Percentiles rank a stretch among this genome's conserved stretches.
Conservation (phyloP, 1,284 basidiomycete genomes). For the Tylopilus orsonianus region DNA sequence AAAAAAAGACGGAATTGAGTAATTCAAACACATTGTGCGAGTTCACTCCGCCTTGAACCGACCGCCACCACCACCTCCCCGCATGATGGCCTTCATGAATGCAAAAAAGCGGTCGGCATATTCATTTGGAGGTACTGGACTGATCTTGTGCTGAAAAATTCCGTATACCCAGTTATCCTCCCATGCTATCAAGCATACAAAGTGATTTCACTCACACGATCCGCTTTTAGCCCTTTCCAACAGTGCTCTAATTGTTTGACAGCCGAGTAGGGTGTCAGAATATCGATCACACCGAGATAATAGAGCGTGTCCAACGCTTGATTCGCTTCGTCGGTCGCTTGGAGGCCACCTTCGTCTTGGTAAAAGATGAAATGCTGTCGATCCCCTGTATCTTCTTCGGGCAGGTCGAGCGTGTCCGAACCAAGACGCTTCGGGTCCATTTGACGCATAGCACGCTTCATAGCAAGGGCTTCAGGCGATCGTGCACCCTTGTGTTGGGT, state of each 20-base stretch:
- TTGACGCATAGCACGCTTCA: conserved; percentile 82
- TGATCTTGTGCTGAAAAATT: conserved; percentile 80
- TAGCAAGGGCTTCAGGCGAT: conserved; percentile 75
- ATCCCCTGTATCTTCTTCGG: conserved; percentile 70
- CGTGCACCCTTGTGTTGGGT: conserved; percentile 54
- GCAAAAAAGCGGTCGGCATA: conserved; percentile 86
- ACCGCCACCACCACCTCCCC: conserved; percentile 70
- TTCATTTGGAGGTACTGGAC: conserved; percentile 81
- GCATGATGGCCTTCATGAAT: conserved; percentile 87
- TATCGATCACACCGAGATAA: conserved; percentile 94
- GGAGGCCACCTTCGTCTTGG: conserved; percentile 93
- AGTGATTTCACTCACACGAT: conserved; percentile 61
- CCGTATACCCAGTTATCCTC: conserved; percentile 4
- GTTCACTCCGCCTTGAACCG: conserved; percentile 54
- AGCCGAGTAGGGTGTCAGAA: conserved; percentile 83
- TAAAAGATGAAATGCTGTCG: conserved; percentile 91
- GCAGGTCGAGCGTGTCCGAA: conserved; percentile 60
- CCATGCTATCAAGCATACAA: neutral
- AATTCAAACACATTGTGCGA: neutral
- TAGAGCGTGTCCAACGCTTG: conserved; percentile 79
- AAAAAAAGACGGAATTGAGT: neutral
- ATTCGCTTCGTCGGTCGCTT: conserved; percentile 87
- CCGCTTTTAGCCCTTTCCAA: conserved; percentile 89
- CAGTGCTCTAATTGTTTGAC: conserved; percentile 86
- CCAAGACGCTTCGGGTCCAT: conserved; percentile 80